These are phyloP conservation scores for Pseudogymnoascus sp. DNA, from an alignment of 2,329 filamentous ascomycete species.

Conservation along the genomic window DNA sequence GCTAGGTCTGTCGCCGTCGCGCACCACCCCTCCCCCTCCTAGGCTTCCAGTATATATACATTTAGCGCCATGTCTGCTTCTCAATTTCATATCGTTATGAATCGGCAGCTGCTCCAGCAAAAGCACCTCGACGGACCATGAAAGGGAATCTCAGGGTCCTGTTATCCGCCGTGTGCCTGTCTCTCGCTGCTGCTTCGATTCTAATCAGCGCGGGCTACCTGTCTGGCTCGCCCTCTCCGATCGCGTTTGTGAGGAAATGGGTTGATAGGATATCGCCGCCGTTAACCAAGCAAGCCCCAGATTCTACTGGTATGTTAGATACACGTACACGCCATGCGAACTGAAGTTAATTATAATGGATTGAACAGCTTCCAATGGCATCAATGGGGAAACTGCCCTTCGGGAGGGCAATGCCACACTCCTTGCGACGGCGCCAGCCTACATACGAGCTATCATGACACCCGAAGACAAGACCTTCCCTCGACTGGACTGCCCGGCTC, in stretches of 20 bases:
- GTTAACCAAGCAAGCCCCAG: not conserved
- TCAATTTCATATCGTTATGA: not conserved
- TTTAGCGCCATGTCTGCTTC: not conserved
- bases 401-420: not conserved
- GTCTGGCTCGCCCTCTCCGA: not conserved
- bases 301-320: not conserved
- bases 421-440: not conserved
- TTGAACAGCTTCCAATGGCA: not conserved
- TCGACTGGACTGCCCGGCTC: not conserved
- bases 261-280: not conserved
- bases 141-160: not conserved
- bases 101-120: not conserved
- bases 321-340: not conserved
- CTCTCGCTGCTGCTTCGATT: not conserved
- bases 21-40: not conserved
- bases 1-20: not conserved
- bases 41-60: not conserved
- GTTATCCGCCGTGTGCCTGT: not conserved
- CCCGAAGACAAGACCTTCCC: constrained; percentile 5
- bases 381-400: not conserved
- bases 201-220: not conserved
- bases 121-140: not conserved
- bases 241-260: not conserved
- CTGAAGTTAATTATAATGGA: not conserved
- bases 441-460: constrained; percentile 5